Percentiles rank a stretch among this genome's conserved stretches.
These are phyloP conservation scores for Pleodorina starrii DNA, from an alignment of 139 green algal genomes.

Conservation along the genomic window DNA sequence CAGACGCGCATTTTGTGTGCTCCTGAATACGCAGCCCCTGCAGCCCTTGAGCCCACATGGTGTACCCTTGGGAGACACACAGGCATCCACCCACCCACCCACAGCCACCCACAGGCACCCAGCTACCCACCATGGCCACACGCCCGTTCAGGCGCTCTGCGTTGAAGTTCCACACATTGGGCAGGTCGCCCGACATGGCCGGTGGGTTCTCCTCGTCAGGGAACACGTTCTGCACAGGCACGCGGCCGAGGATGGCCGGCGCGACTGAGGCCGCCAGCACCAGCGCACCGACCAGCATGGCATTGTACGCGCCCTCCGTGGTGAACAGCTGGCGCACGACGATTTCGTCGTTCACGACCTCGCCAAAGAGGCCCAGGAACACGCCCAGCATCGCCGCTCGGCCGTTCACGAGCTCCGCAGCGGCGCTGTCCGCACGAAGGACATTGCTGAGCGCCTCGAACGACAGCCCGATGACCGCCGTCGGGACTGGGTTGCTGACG, in stretches of 20 bases:
- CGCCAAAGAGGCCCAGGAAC: slow-evolving; percentile 29
- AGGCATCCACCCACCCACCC: too few species aligned
- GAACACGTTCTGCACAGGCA: slow-evolving; percentile 47
- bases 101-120: too few species aligned
- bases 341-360: slow-evolving; percentile 26
- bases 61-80: too few species aligned
- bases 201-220: slow-evolving; percentile 23
- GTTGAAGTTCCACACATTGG: slow-evolving; percentile 50
- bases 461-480: slow-evolving; percentile 19
- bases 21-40: too few species aligned
- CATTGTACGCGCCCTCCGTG: slow-evolving; percentile 31
- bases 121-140: slow-evolving; percentile 39
- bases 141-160: slow-evolving; percentile 48
- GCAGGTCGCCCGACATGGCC: not conserved
- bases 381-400: slow-evolving; percentile 41
- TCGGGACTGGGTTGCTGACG: not conserved
- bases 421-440: slow-evolving; percentile 34
- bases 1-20: too few species aligned
- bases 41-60: too few species aligned
- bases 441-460: slow-evolving; percentile 32
- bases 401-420: slow-evolving; percentile 42
- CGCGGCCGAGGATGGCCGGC: slow-evolving; percentile 35
- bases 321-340: slow-evolving; percentile 45
- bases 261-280: slow-evolving; percentile 39
- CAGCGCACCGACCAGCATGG: slow-evolving; percentile 31